Evolutionary conservation across 2,329 filamentous ascomycete species (phyloP), one percentile per base, ranked within the genome.

Genomic region (Beauveria pseudobassiana): DNA sequence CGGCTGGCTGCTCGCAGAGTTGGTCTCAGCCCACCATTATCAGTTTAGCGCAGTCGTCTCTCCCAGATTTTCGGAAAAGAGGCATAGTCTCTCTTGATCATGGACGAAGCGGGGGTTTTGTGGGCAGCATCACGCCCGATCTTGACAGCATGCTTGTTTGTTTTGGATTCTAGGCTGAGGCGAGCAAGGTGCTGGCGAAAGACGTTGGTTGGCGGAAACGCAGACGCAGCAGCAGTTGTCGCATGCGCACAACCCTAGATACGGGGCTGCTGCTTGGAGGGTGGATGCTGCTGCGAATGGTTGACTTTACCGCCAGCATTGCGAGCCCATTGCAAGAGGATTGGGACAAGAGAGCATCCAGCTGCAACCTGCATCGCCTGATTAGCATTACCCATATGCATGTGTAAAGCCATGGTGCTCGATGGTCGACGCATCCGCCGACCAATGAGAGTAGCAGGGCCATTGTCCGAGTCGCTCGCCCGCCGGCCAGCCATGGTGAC

Each of bases 11-110:
- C 52, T 30, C 52, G 22, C 16, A 57, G n/a, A 56, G 52, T 46
- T 40, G 22, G 16, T 20, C 22, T 8, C 26, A 46, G 30, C 14
- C 16, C 30, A 51, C 18, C 34, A 28, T 7, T 51, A 9, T 50
- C 34, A 18, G 16, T 30, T 38, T 59, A 52, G 57, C 40, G 48
- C 40, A 53, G 57, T 53, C 34, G 40, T 59, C 49, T 53, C 57
- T 59, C 48, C 57, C 57, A 53, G 40, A 22, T 26, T 38, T 18
- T 49, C 26, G 49, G 48, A 52, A 59, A 52, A 40, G 20, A 59
- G 49, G 49, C 12, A 52, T 52, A 38, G 46, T 43, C 46, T 43
- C 30, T 50, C 45, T 24, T 12, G 9, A 16, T 28, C 22, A 16
- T 49, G 24, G 40, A 24, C 24, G 34, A 18, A n/a, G 51, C 34